These are phyloP conservation scores for Cladorrhinum sp. DNA, from an alignment of 2,329 filamentous ascomycete genomes.

Conservation along the genomic window DNA sequence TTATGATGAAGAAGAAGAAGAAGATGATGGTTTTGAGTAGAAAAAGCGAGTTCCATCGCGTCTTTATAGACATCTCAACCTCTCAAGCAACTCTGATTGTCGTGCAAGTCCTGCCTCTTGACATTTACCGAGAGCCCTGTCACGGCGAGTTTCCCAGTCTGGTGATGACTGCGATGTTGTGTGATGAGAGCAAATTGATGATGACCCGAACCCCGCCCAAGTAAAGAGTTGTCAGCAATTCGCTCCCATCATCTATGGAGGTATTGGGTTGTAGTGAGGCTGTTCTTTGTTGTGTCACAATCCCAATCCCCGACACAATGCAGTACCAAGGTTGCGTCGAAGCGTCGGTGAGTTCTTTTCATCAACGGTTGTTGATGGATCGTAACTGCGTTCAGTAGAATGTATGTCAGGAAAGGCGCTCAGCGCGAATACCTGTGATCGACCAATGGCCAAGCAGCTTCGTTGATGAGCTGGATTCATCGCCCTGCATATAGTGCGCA, in stretches of 20 bases:
- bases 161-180: not conserved
- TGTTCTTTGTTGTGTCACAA: not conserved
- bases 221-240: not conserved
- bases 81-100: no score
- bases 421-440: no score
- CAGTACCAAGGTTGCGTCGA: not conserved
- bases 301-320: not conserved
- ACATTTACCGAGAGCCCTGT: not conserved
- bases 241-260: not conserved
- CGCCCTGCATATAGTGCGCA: no score
- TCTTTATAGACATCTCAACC: no score
- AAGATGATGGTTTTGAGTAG: not conserved
- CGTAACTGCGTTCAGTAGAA: no score
- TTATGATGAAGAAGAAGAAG: no score
- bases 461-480: no score
- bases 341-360: no score
- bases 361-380: no score
- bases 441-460: no score
- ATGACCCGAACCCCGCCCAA: not conserved
- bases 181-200: not conserved
- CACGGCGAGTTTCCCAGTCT: not conserved
- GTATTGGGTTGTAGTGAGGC: not conserved
- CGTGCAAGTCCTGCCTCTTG: not conserved
- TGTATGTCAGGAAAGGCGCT: no score
- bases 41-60: not conserved